phyloP scores from a whole-genome alignment of 495 filamentous ascomycete genomes.

The Aspergillus ostianus region DNA sequence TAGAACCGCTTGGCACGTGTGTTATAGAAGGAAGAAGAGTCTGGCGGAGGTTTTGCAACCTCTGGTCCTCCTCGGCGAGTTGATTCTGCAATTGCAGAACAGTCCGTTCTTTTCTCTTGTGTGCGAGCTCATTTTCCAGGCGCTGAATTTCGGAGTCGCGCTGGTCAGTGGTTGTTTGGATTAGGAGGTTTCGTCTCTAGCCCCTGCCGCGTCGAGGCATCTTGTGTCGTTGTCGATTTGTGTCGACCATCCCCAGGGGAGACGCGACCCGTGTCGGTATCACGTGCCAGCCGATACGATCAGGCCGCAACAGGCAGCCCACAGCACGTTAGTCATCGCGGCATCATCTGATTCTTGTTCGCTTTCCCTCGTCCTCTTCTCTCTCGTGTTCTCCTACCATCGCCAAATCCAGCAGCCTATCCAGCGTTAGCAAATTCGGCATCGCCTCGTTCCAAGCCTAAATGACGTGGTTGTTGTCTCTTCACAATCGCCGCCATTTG shows the following conservation, averaged over 20 bases:
- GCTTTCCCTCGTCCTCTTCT: neutral
- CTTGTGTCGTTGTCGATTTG: too few species aligned
- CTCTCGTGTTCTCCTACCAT: neutral
- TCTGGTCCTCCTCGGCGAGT: neutral
- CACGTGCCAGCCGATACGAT: neutral
- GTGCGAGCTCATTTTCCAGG: neutral
- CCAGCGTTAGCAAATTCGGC: too few species aligned
- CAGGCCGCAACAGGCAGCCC: neutral
- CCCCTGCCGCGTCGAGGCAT: too few species aligned
- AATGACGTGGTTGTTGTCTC: neutral
- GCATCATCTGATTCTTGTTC: neutral
- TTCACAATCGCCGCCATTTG: neutral
- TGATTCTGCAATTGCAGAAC: neutral
- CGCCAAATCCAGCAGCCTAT: neutral
- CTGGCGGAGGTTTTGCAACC: neutral
- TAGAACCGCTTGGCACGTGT: too few species aligned
- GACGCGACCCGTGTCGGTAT: neutral
- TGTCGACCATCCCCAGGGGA: neutral
- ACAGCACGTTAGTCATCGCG: neutral
- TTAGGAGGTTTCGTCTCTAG: too few species aligned
- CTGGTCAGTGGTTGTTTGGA: too few species aligned
- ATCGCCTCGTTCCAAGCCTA: neutral
- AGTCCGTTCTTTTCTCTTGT: neutral
- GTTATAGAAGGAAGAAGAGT: neutral
- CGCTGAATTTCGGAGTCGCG: neutral